Percentiles rank a stretch among this genome's conserved stretches.
Conservation (phyloP, 371 early-diverging fungal species). For the Rhizomucor miehei region DNA sequence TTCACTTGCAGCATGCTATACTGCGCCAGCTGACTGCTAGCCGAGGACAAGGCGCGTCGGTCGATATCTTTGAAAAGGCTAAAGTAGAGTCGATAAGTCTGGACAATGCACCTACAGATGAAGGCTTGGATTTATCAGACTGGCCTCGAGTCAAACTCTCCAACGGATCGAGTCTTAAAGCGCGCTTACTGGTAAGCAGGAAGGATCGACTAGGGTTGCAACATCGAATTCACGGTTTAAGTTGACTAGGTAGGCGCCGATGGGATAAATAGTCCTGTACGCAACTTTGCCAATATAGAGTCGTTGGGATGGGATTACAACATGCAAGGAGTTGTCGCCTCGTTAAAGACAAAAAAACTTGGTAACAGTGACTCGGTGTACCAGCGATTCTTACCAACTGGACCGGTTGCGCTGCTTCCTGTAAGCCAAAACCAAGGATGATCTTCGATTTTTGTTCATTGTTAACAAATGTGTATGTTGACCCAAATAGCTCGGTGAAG, state of each 20-base stretch:
- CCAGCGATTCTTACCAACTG: constrained; percentile 94
- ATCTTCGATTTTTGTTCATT: background rate
- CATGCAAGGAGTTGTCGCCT: constrained; percentile 89
- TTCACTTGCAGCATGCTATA: constrained; percentile 46
- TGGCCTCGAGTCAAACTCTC: constrained; percentile 66
- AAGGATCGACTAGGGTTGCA: background rate
- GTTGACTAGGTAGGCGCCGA: constrained; percentile 82
- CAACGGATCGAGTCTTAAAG: constrained; percentile 49
- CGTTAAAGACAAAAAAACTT: constrained; percentile 53
- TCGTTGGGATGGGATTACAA: constrained; percentile 87
- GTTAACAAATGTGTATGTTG: background rate
- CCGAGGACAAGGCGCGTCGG: constrained; percentile 28
- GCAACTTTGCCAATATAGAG: constrained; percentile 79
- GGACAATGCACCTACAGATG: constrained; percentile 8
- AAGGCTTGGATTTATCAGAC: constrained; percentile 41
- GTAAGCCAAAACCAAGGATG: constrained; percentile 33
- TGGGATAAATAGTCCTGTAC: constrained; percentile 86
- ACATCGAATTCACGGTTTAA: background rate
- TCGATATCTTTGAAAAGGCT: constrained; percentile 54
- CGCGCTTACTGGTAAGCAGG: constrained; percentile 53
- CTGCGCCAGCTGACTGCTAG: constrained; percentile 42
- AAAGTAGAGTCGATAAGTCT: constrained; percentile 51
- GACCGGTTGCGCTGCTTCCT: constrained; percentile 92
- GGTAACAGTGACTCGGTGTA: constrained; percentile 71
- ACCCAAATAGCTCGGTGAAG: constrained; percentile 43